Base-by-base conservation (phyloP, 192 early-diverging fungal species). In the Haplosporangium gracile region DNA sequence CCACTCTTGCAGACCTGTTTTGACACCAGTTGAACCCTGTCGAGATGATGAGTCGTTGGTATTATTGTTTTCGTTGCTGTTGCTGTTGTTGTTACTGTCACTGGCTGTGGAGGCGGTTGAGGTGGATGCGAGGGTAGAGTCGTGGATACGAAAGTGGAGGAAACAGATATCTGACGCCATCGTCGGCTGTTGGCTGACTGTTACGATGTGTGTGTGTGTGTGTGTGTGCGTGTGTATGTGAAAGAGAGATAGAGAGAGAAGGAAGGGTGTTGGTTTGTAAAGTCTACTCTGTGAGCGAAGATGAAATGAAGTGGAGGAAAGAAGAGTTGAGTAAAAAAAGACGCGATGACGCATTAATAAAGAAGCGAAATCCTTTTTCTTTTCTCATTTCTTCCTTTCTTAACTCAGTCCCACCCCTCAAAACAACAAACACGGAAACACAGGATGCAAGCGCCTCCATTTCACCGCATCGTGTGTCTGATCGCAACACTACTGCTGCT, bases 121-220 rank as follows among this genome's bases (percentile, higher is more conserved):
- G 74, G 74, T 75, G 8, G 11, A 15, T 11, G 49, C 26, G 22
- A 29, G 40, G 6, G 43, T 57, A 4, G 55, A 15, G 29, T 74
- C 73, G 13, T 78, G 78, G 47, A 85, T 80, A 60, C 68, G 57
- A 69, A 85, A 85, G 38, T 72, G 83, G 15, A 85, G 53, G 70
- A 70, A 51, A 5, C 74, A 63, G 10, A 85, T 42, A n/a, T 80
- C 76, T 49, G 57, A 65, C 10, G 22, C 22, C 53, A 70, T 57
- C 11, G 10, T 29, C 13, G 60, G 70, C 40, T 47, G 70, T 36
- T 24, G 69, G 34, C 29, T 36, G 2, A 38, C 1, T 36, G 36
- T 1, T 36, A 36, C 36, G 2, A 18, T 7, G 39, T 11, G 26
- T 20, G 68, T 5, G 11, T 9, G 45, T 9, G 45, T 1, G 68